Percentiles rank a stretch among this genome's conserved stretches.
Conservation (phyloP, 768 basidiomycete species). For the Rhizopogon salebrosus region DNA sequence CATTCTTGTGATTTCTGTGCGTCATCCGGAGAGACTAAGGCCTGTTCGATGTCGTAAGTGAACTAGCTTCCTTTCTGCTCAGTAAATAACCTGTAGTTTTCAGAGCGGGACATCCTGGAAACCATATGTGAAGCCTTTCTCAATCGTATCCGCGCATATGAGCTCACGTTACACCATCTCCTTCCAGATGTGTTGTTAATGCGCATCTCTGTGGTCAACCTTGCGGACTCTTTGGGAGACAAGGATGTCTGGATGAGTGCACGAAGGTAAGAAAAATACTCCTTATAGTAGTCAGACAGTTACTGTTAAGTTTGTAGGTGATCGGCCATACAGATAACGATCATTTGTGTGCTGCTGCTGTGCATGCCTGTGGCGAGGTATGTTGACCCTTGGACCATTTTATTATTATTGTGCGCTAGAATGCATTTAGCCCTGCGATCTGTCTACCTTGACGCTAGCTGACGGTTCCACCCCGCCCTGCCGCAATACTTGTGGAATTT, state of each 20-base stretch:
- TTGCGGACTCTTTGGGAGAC: conserved; percentile 40
- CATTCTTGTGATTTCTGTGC: conserved; percentile 40
- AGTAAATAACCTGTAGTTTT: neutral
- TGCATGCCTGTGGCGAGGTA: conserved; percentile 55
- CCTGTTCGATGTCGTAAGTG: conserved; percentile 46
- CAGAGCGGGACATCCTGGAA: conserved; percentile 58
- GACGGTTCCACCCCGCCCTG: conserved; percentile 36
- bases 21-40: conserved; percentile 21
- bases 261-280: conserved; percentile 35
- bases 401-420: neutral
- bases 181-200: conserved; percentile 44
- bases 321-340: conserved; percentile 41
- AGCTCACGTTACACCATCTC: neutral
- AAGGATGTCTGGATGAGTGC: conserved; percentile 49
- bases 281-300: neutral
- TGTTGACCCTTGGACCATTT: neutral
- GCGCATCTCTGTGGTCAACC: conserved; percentile 49
- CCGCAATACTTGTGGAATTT: conserved; percentile 33
- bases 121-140: conserved; percentile 41
- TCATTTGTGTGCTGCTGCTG: conserved; percentile 48
- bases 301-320: conserved; percentile 26
- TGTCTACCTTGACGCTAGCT: conserved; percentile 25
- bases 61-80: neutral
- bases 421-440: conserved; percentile 34
- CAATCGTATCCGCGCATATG: neutral